Base-by-base conservation (phyloP, 2,329 filamentous ascomycete genomes). In the Xylaria sp. region DNA sequence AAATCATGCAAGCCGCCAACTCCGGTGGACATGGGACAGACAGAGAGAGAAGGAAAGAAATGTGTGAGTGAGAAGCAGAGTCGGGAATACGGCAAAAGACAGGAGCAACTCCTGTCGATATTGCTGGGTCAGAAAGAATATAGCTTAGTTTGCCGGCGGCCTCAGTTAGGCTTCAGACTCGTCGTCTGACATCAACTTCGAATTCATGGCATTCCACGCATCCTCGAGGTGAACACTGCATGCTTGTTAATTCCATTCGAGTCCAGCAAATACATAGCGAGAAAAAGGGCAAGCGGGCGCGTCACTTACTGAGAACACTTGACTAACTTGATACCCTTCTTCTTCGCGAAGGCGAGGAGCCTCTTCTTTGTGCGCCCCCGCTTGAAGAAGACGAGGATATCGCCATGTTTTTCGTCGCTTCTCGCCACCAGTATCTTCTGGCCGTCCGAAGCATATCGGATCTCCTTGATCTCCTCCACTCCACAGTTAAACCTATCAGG, bases 321-420 rank as follows among this genome's bases (percentile, higher is more conserved):
- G 1, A 80, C 74, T 56, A 87, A 69, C 51, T 74, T 78, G 7
- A 88, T 75, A 0, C 81, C 81, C 76, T 82, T 83, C 70, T 80
- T 81, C 67, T 80, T 79, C 48, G 84, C 80, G 66, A 88, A 86
- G 23, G 75, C 73, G 56, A 89, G 75, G 70, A 89, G 87, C 2
- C 87, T 81, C 66, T 81, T 79, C 79, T 87, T 85, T 5, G 87
- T 88, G 23, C 85, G 80, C 72, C 83, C 81, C 6, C 87, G 77
- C 76, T 86, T 86, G 72, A 89, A 89, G 64, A 81, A 77, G 7
- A 83, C 85, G 71, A 89, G 79, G 2, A 89, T 75, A 52, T 86
- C 81, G 2, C 85, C 85, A 6, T 84, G 78, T 10, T 78, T 77
- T 52, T 80, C 74, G 12, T 80, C 79, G 68, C 73, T 74, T 18